These are phyloP conservation scores for Alternaria gansuensis DNA, from an alignment of 2,329 filamentous ascomycete species.

Conservation along the genomic window DNA sequence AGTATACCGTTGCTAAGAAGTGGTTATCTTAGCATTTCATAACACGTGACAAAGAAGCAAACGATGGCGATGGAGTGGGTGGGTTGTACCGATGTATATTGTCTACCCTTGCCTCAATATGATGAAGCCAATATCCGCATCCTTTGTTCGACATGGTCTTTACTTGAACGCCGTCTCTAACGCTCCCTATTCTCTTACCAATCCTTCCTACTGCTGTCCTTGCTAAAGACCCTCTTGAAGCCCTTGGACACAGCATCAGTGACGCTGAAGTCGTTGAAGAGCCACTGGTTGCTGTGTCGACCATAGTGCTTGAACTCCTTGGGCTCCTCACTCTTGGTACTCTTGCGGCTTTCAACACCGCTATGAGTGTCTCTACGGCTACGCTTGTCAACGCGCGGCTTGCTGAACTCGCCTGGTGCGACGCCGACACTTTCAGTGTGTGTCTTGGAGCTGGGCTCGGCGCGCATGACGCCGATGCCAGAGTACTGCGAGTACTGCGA, in stretches of 20 bases:
- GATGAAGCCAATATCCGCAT: not conserved
- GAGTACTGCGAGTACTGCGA: slow-evolving; percentile 21
- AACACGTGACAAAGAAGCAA: not conserved
- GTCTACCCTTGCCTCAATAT: too few species aligned
- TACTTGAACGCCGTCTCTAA: not conserved
- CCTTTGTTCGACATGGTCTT: not conserved
- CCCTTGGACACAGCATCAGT: slow-evolving; percentile 45
- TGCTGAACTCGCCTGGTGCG: slow-evolving; percentile 40
- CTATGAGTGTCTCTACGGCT: slow-evolving; percentile 30
- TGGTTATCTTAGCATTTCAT: not conserved
- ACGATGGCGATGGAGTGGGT: not conserved
- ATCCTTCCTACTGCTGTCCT: slow-evolving; percentile 23
- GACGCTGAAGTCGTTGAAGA: slow-evolving; percentile 53
- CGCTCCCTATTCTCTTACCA: slow-evolving; percentile 27
- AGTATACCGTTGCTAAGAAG: not conserved
- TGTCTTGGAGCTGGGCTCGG: slow-evolving; percentile 24
- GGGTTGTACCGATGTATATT: not conserved
- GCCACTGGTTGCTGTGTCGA: slow-evolving; percentile 50
- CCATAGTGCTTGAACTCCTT: slow-evolving; percentile 48
- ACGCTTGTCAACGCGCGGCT: slow-evolving; percentile 34
- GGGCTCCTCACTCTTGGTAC: slow-evolving; percentile 26
- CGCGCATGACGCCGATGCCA: slow-evolving; percentile 23
- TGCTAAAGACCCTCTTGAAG: slow-evolving; percentile 41
- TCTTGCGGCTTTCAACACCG: slow-evolving; percentile 19
- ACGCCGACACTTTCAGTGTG: slow-evolving; percentile 35